phyloP scores from a whole-genome alignment of 805 yeast species.

The Ogataea naganishii region DNA sequence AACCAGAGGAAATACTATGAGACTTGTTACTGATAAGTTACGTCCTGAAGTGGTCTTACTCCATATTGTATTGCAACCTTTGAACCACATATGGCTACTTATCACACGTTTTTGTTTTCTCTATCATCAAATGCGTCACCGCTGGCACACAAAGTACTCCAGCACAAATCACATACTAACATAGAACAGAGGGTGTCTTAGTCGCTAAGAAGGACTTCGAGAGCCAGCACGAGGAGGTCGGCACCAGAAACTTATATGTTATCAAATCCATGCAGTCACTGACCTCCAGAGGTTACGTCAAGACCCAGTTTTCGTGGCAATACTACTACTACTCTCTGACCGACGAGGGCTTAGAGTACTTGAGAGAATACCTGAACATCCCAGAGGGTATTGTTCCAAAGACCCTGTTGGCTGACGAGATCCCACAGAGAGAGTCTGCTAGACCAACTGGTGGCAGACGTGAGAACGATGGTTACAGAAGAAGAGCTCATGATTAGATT shows the following conservation, averaged over 20 bases:
- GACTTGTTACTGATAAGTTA: too few species aligned
- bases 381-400: constrained; percentile 98
- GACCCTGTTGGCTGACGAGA: constrained; percentile 93
- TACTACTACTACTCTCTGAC: constrained; percentile 99
- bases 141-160: too few species aligned
- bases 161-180: too few species aligned
- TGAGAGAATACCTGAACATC: constrained; percentile 95
- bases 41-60: too few species aligned
- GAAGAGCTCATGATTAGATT: constrained; percentile 48
- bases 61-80: too few species aligned
- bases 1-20: too few species aligned
- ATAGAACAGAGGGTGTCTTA: constrained; percentile 86
- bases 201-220: constrained; percentile 99
- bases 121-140: too few species aligned
- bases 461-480: constrained; percentile 53
- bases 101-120: too few species aligned
- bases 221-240: constrained; percentile 96
- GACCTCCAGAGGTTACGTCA: constrained; percentile 97
- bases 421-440: constrained; percentile 58
- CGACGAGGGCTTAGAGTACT: constrained; percentile 98
- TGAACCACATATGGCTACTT: too few species aligned
- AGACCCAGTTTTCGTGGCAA: constrained; percentile 99
- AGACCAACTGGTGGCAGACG: constrained; percentile 47
- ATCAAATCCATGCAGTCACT: constrained; percentile 99
- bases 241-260: constrained; percentile 94